Percentiles rank a stretch among this genome's conserved stretches.
Conservation (phyloP, 805 yeast species). For the Saturnispora saitoi region DNA sequence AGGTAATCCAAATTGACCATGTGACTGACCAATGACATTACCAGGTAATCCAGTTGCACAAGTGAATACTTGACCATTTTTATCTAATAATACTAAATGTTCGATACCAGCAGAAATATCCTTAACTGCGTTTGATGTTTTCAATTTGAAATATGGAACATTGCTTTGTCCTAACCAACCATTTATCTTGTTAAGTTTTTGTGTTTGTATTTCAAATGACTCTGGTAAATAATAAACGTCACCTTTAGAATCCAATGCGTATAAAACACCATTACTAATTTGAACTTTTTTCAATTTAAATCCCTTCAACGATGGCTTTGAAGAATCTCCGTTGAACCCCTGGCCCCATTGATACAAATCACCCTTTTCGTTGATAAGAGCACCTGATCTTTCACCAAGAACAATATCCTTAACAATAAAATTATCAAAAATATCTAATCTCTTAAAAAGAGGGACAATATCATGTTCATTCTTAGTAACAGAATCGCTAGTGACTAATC, state of each 20-base stretch:
- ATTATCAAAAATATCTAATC: conserved; percentile 58
- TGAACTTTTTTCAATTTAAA: conserved; percentile 36
- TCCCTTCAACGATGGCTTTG: conserved; percentile 35
- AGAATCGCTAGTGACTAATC: conserved; percentile 23
- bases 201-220: conserved; percentile 16
- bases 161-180: conserved; percentile 15
- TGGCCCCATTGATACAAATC: conserved; percentile 65
- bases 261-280: conserved; percentile 47
- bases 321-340: conserved; percentile 26
- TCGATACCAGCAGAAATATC: conserved; percentile 49
- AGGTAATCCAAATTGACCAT: conserved; percentile 85
- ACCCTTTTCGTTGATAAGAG: conserved; percentile 11
- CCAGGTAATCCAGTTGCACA: conserved; percentile 45
- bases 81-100: conserved; percentile 60
- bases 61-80: conserved; percentile 52
- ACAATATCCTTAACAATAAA: conserved; percentile 48
- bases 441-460: conserved; percentile 43
- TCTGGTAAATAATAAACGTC: conserved; percentile 38
- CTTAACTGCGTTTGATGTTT: conserved; percentile 21
- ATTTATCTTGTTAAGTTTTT: conserved; percentile 7
- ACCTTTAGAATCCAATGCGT: conserved; percentile 37
- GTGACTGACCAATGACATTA: conserved; percentile 33
- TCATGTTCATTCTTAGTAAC: conserved; percentile 16
- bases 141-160: conserved; percentile 15
- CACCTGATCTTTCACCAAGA: conserved; percentile 30